Base-by-base conservation (phyloP, 2,329 filamentous ascomycete genomes). In the Sclerotinia borealis region DNA sequence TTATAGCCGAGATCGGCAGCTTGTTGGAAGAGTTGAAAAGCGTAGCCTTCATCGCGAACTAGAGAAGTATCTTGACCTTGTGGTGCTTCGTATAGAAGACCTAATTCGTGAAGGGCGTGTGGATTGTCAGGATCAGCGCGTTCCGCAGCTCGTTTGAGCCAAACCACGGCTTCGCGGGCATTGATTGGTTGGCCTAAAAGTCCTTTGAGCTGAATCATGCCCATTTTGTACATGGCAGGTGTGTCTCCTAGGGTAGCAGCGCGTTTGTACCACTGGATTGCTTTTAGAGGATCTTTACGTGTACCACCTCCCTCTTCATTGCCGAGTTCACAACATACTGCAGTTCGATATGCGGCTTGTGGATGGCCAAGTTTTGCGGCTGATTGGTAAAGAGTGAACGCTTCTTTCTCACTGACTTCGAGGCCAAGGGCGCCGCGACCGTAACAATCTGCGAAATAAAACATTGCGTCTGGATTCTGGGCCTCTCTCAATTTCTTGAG, bases 151-250 rank as follows among this genome's bases (percentile, higher is more conserved):
- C 93, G 86, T 79, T 96, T 96, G 60, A 99, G 82, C 93, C 95
- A 98, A 27, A 86, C 87, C 29, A 97, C 85, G 22, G 92, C 93
- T 77, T 98, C 95, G 49, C 89, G 84, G 3, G 91, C 85, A 72
- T 96, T 96, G 72, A 82, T 86, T 29, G 82, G 84, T 74, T 98
- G 93, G 4, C 93, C 93, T n/a, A 99, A 83, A 34, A 98, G 81
- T 13, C 93, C 95, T 76, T 98, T 98, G 61, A 98, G 84, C 66
- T 91, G 80, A 68, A 99, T 96, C 88, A 97, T 96, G 64, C 95
- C 95, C 77, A 98, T 87, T 77, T 99, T 99, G 80, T 97, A 99
- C 92, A 98, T 96, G 36, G 93, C 95, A 0, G 93, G 90, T 1
- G 90, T 89, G 72, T 99, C 93, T 3, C 95, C 93, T 3, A 98